A percentile compares a stretch with the other conserved stretches of the same genome.
These are phyloP conservation scores for Babesia sp. DNA, from an alignment of 169 alveolate species.

Conservation along the genomic window DNA sequence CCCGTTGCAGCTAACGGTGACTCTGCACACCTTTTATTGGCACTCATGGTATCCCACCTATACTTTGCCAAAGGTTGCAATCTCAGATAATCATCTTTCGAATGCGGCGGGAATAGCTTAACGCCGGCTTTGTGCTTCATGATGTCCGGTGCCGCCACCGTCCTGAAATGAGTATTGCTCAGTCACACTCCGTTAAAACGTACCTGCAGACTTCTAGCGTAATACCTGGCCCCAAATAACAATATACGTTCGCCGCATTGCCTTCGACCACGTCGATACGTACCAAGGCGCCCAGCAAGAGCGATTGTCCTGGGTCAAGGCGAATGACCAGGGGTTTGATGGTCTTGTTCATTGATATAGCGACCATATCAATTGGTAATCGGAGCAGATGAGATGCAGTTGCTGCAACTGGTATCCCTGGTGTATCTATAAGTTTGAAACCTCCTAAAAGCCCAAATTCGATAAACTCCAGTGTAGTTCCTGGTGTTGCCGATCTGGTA, in stretches of 20 bases:
- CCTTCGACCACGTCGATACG: constrained; percentile 68
- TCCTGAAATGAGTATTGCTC: neutral
- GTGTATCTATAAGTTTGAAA: constrained; percentile 81
- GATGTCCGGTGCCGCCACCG: constrained; percentile 60
- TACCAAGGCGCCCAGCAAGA: constrained; percentile 74
- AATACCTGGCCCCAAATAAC: constrained; percentile 38
- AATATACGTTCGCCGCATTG: constrained; percentile 18
- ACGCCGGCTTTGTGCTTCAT: constrained; percentile 72
- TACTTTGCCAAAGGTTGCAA: constrained; percentile 41
- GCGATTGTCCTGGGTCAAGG: constrained; percentile 72
- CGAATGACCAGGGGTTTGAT: constrained; percentile 71
- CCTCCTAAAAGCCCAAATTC: constrained; percentile 82
- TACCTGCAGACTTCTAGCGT: constrained; percentile 57
- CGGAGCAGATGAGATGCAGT: constrained; percentile 69
- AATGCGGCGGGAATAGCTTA: constrained; percentile 66
- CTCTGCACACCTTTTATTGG: constrained; percentile 9
- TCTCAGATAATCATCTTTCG: constrained; percentile 46
- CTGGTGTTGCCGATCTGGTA: constrained; percentile 85
- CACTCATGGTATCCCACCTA: constrained; percentile 44
- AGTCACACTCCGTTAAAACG: neutral
- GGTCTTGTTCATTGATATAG: constrained; percentile 65
- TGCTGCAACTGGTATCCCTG: constrained; percentile 80
- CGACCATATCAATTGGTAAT: constrained; percentile 68
- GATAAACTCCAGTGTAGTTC: constrained; percentile 82
- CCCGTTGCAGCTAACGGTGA: constrained; percentile 52